Percentiles rank a stretch among this genome's conserved stretches.
Evolutionary conservation across 129 eudicot genomes (phyloP).

Genomic region (Flaveria sonorensis): DNA sequence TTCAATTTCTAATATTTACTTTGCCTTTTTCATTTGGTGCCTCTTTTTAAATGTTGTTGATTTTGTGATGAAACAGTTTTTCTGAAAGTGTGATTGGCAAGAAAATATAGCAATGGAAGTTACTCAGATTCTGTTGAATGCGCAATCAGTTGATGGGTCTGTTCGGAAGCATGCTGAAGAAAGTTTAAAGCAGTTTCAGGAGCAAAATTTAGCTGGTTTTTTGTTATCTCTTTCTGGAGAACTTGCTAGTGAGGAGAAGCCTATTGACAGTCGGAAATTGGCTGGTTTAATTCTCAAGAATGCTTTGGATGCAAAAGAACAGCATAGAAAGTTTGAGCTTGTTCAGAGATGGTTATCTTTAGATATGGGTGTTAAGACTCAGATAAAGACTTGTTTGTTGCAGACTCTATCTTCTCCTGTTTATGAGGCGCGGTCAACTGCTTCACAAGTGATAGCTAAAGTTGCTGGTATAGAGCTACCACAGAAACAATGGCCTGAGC

Average conservation of each 20-base stretch:
- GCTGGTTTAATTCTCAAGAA: constrained; percentile 85
- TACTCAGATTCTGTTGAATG: constrained; percentile 72
- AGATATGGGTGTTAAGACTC: constrained; percentile 60
- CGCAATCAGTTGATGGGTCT: constrained; percentile 74
- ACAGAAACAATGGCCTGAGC: constrained; percentile 87
- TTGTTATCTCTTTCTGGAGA: constrained; percentile 73
- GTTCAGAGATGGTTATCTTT: constrained; percentile 81
- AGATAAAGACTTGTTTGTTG: constrained; percentile 67
- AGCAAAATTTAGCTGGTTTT: constrained; percentile 75
- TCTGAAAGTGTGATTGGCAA: constrained; percentile 12
- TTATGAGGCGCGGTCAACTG: constrained; percentile 76
- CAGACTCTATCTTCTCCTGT: constrained; percentile 74
- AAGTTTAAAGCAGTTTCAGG: constrained; percentile 73
- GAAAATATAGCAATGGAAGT: constrained; percentile 67
- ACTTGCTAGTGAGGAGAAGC: constrained; percentile 80
- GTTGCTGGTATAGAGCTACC: constrained; percentile 89
- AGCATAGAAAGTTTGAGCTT: constrained; percentile 72
- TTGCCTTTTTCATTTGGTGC: too few species aligned
- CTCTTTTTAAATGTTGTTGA: not conserved
- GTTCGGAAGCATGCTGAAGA: constrained; percentile 88
- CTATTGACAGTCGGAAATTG: constrained; percentile 75
- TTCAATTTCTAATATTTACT: too few species aligned
- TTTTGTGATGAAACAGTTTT: constrained; percentile 18
- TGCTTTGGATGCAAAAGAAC: constrained; percentile 90
- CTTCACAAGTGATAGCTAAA: constrained; percentile 88